Evolutionary conservation across 345 rosid species (phyloP), one percentile per base, ranked within the genome.

Genomic region (Raphanus raphanistrum): DNA sequence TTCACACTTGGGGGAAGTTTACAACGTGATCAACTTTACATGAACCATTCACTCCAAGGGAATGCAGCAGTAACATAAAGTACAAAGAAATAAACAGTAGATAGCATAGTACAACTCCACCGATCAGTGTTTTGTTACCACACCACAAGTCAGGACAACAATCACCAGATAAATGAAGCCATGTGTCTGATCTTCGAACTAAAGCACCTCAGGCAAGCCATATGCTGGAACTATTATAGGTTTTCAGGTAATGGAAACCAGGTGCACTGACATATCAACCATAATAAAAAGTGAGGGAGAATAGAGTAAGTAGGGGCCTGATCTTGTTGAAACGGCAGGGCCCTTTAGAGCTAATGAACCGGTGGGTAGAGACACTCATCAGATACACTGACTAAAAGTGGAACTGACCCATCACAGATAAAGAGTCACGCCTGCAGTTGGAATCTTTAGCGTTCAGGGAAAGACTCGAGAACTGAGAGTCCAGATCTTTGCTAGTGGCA

Each of bases 151-250:
- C 3, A 13, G 15, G 63, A 79, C 82, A 73, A 79, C 66, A 69
- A 36, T 63, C 66, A 69, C 79, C 79, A 70, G 75, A 74, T 54
- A 31, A 48, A 74, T 68, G 71, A 74, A 68, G 73, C 75, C 70
- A 73, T 75, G 79, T 68, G 75, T 74, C 75, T 79, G 79, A 74
- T 70, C 79, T 80, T 74, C 66, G 27, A 69, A 74, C 66, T 70
- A 63, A 70, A 66, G 83, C 97, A 90, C 97, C 98, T 85, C 98
- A 72, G 98, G 90, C 76, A 80, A 86, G 88, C 84, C 93, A 85
- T 82, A 76, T 63, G 85, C 84, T 81, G 50, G 80, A 68, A 67
- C 54, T 38, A 64, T 73, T 67, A 21, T 8, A 57, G 70, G 50
- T 57, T 84, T 83, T 77, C 80, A 21, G 54, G 83, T 82, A 73